These are phyloP conservation scores for Grigorovia humatica DNA, from an alignment of 805 yeast genomes.

Conservation along the genomic window DNA sequence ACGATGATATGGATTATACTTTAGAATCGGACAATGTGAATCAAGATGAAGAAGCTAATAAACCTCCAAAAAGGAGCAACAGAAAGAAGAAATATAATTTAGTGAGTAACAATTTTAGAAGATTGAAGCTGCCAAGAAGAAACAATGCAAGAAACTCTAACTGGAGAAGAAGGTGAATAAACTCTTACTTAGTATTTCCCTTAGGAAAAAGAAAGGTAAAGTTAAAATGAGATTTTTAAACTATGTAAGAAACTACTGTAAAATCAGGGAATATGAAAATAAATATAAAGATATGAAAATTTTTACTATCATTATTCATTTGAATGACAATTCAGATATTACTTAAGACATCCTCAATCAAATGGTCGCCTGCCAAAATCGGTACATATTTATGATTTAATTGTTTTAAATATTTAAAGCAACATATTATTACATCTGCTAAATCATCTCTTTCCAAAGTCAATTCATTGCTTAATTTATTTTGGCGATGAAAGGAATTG, in stretches of 20 bases:
- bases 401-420: constrained; percentile 26
- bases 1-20: not conserved
- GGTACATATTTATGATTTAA: constrained; percentile 30
- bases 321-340: not conserved
- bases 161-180: constrained; percentile 24
- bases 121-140: constrained; percentile 42
- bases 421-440: constrained; percentile 35
- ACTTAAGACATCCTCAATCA: constrained; percentile 16
- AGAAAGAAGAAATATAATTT: constrained; percentile 23
- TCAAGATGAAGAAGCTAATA: constrained; percentile 8
- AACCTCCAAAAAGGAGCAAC: constrained; percentile 7
- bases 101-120: constrained; percentile 41
- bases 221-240: too few relatives aligned
- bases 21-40: not conserved
- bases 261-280: not conserved
- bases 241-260: not conserved
- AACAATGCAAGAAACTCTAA: constrained; percentile 28
- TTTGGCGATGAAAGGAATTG: constrained; percentile 1
- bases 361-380: constrained; percentile 33
- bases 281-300: too few relatives aligned
- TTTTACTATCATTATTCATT: too few relatives aligned
- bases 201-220: too few relatives aligned
- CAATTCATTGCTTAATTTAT: constrained; percentile 11
- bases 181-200: too few relatives aligned
- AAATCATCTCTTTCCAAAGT: constrained; percentile 43